Evolutionary conservation across 2,329 filamentous ascomycete species (phyloP).

Genomic region (Penicillium rolfsii): DNA sequence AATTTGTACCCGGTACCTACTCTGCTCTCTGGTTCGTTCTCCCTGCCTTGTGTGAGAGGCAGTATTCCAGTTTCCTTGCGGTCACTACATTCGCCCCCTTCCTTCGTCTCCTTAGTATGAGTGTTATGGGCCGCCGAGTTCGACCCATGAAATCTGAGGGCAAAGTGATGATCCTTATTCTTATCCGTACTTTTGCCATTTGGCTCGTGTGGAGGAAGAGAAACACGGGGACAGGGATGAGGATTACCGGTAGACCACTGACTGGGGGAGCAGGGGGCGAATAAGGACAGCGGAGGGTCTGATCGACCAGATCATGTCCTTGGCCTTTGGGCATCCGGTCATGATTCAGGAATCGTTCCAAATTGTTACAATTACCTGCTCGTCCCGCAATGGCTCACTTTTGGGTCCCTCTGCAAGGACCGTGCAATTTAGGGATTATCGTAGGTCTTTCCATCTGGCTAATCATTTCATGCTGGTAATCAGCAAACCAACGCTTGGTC

Average conservation of each 20-base stretch:
- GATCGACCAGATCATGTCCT: constrained; percentile 22
- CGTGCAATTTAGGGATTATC: constrained; percentile 11
- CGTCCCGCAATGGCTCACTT: background rate
- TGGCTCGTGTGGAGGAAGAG: constrained; percentile 1
- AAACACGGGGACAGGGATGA: constrained; percentile 4
- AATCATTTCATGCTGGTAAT: background rate
- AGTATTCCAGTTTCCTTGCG: background rate
- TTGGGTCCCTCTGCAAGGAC: background rate
- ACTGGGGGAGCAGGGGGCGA: background rate
- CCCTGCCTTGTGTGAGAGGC: background rate
- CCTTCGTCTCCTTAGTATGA: background rate
- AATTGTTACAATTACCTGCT: background rate
- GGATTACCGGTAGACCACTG: background rate
- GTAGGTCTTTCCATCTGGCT: background rate
- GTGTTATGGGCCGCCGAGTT: background rate
- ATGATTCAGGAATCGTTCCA: constrained; percentile 18
- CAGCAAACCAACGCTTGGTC: background rate
- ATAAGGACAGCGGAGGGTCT: constrained; percentile 13
- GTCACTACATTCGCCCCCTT: background rate
- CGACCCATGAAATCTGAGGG: background rate
- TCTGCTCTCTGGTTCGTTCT: background rate
- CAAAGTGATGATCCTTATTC: background rate
- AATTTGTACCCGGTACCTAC: constrained; percentile 2
- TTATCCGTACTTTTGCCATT: constrained; percentile 9
- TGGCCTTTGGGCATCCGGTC: constrained; percentile 10